Conservation (phyloP, 1,139 yeast species). For the Protomyces pachydermus region DNA sequence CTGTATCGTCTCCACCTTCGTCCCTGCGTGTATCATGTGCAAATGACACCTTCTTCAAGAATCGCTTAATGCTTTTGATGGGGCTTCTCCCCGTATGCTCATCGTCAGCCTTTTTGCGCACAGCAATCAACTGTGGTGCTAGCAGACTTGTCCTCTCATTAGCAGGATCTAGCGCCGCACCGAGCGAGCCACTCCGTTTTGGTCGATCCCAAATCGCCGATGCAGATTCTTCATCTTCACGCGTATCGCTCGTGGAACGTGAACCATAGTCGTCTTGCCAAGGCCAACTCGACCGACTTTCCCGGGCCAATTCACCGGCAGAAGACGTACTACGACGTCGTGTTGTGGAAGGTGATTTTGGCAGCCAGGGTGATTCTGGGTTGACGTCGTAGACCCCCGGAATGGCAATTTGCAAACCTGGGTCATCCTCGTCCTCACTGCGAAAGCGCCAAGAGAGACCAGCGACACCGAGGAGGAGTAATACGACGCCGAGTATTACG, state of each 20-base stretch:
- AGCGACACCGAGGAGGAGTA: conserved; percentile 54
- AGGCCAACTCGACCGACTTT: background rate
- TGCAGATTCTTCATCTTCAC: background rate
- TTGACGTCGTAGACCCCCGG: conserved; percentile 24
- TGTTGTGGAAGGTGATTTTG: conserved; percentile 3
- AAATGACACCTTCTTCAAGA: background rate
- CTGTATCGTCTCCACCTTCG: background rate
- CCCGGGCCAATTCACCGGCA: background rate
- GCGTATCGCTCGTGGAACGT: background rate
- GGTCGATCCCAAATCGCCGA: background rate
- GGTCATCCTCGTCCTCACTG: conserved; percentile 13
- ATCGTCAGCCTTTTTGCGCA: background rate
- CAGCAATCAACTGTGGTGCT: background rate
- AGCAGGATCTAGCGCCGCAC: background rate
- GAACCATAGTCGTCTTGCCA: background rate
- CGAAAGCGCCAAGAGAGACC: conserved; percentile 46
- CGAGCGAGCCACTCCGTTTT: background rate
- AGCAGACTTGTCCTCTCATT: background rate
- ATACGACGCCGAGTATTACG: conserved; percentile 50
- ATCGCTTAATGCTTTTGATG: background rate
- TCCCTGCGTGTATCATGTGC: background rate
- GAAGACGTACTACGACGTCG: background rate
- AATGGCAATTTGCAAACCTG: conserved; percentile 19
- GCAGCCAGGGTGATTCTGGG: conserved; percentile 19
- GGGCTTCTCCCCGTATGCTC: background rate